phyloP scores from a whole-genome alignment of 345 rosid species.

The Eucalyptus leucophloia region DNA sequence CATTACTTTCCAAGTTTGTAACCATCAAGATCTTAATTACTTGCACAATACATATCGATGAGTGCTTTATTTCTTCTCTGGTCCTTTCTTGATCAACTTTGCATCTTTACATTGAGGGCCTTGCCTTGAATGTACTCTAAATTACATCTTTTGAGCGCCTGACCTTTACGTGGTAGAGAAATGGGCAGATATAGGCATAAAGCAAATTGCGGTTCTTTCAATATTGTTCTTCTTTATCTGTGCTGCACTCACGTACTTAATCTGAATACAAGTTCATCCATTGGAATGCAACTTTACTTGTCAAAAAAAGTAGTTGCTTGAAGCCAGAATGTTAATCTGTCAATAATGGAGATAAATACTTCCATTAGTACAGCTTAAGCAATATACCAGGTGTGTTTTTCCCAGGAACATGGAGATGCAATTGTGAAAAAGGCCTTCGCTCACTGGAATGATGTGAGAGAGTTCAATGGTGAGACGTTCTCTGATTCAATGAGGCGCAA shows the following conservation, averaged over 20 bases:
- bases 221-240: background rate
- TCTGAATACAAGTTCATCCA: background rate
- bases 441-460: background rate
- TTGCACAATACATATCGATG: background rate
- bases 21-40: background rate
- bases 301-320: background rate
- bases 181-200: background rate
- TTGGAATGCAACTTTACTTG: background rate
- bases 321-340: background rate
- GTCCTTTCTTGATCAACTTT: background rate
- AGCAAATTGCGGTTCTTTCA: background rate
- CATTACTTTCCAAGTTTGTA: background rate
- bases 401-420: background rate
- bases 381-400: background rate
- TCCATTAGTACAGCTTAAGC: background rate
- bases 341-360: background rate
- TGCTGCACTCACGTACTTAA: background rate
- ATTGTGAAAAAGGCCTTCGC: background rate
- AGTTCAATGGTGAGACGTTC: background rate
- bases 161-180: background rate
- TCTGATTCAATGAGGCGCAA: background rate
- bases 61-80: background rate
- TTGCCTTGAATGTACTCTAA: background rate
- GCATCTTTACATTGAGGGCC: background rate
- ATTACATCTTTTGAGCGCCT: background rate